Percentiles rank a stretch among this genome's conserved stretches.
phyloP scores from a whole-genome alignment of 164 flowering plant species.

The Tetrastigma voinierianum region DNA sequence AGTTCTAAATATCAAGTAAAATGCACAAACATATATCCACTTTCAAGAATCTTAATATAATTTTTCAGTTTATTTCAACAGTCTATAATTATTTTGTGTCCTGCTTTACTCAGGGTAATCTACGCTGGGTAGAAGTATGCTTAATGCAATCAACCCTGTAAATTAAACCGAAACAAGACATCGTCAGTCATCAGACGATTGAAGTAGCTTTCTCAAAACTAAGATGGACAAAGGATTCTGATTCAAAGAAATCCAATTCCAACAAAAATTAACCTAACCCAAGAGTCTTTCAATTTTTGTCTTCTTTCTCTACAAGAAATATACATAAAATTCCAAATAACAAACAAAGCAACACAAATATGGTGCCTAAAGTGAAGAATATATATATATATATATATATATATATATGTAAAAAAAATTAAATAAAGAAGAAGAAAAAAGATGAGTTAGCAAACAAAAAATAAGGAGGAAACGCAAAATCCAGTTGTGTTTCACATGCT shows the following conservation, averaged over 20 bases:
- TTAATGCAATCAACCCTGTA: too few species aligned
- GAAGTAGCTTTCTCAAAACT: not conserved
- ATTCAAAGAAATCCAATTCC: not conserved
- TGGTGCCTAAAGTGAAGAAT: not conserved
- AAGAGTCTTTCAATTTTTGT: not conserved
- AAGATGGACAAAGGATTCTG: not conserved
- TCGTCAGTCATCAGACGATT: not conserved
- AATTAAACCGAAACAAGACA: too few species aligned
- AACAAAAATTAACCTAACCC: conserved; percentile 12
- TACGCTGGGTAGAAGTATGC: too few species aligned
- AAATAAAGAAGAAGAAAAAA: too few species aligned
- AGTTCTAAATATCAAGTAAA: too few species aligned
- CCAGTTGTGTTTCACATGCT: conserved; percentile 55
- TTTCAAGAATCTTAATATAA: too few species aligned
- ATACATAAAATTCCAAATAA: conserved; percentile 31
- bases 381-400: too few species aligned
- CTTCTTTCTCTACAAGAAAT: conserved; percentile 38
- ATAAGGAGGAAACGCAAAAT: conserved; percentile 13
- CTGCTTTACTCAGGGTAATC: too few species aligned
- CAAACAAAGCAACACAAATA: conserved; percentile 16
- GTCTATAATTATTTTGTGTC: too few species aligned
- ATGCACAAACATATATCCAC: too few species aligned
- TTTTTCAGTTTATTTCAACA: too few species aligned
- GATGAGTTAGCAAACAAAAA: too few species aligned
- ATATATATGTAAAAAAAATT: conserved; percentile 14